phyloP scores from a whole-genome alignment of 2,329 filamentous ascomycete genomes.

The Aspergillus versicolor region DNA sequence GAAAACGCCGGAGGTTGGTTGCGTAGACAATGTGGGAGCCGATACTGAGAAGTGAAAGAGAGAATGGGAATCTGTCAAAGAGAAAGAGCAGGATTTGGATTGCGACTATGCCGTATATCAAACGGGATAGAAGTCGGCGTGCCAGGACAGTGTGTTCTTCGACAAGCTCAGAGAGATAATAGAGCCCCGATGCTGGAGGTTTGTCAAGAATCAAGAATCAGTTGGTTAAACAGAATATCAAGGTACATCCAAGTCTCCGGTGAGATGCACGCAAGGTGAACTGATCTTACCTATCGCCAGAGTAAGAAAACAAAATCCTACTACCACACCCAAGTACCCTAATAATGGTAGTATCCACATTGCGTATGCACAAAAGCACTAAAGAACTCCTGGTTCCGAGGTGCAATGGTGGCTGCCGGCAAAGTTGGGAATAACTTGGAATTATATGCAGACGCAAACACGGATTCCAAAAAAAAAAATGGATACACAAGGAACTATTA shows the following conservation, averaged over 20 bases:
- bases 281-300: slow-evolving; percentile 72
- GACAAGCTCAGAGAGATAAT: slow-evolving; percentile 96
- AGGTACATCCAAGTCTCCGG: background rate
- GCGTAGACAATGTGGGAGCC: slow-evolving; percentile 81
- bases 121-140: slow-evolving; percentile 76
- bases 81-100: slow-evolving; percentile 73
- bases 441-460: background rate
- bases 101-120: slow-evolving; percentile 80
- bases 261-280: background rate
- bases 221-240: background rate
- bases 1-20: slow-evolving; percentile 76
- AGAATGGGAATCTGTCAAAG: slow-evolving; percentile 81
- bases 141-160: slow-evolving; percentile 95
- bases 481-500: background rate
- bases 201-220: slow-evolving; percentile 12
- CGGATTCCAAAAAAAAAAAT: background rate
- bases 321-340: slow-evolving; percentile 80
- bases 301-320: slow-evolving; percentile 92
- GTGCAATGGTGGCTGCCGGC: background rate
- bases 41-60: slow-evolving; percentile 71
- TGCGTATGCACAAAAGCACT: slow-evolving; percentile 24
- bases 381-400: background rate
- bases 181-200: slow-evolving; percentile 80
- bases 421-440: background rate
- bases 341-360: slow-evolving; percentile 97